A percentile compares a stretch with the other conserved stretches of the same genome.
These are phyloP conservation scores for Aspergillus haitiensis DNA, from an alignment of 495 filamentous ascomycete genomes.

Conservation along the genomic window DNA sequence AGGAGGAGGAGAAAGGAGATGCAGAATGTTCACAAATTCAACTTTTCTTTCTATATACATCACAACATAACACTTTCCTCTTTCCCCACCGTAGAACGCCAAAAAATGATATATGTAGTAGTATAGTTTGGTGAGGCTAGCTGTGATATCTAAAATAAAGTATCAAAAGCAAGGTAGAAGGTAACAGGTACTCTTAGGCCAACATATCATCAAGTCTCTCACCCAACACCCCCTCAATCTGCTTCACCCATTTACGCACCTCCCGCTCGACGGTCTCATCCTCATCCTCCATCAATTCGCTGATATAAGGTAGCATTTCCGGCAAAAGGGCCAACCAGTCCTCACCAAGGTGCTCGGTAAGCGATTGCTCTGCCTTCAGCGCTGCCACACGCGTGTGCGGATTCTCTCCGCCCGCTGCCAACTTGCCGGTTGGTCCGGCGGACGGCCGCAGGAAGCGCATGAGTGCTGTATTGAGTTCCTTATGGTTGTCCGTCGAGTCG, in stretches of 20 bases:
- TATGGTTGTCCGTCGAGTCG: conserved; percentile 83
- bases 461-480: conserved; percentile 74
- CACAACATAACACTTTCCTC: background rate
- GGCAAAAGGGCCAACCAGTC: conserved; percentile 89
- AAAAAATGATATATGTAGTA: background rate
- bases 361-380: conserved; percentile 70
- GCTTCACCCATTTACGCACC: conserved; percentile 79
- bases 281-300: conserved; percentile 92
- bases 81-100: background rate
- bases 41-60: conserved; percentile 2
- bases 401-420: conserved; percentile 48
- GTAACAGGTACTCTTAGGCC: conserved; percentile 49
- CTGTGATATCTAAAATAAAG: background rate
- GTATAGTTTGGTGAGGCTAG: no score
- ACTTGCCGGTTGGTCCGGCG: conserved; percentile 54
- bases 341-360: conserved; percentile 78
- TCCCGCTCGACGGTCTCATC: conserved; percentile 89
- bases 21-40: background rate
- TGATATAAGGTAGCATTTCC: conserved; percentile 93
- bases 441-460: conserved; percentile 75
- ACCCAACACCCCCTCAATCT: conserved; percentile 82
- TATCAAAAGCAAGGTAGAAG: background rate
- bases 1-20: no score
- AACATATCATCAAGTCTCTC: conserved; percentile 89
- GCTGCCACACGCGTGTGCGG: conserved; percentile 65